Evolutionary conservation across 345 rosid species (phyloP).

Genomic region (Camelina hispida): DNA sequence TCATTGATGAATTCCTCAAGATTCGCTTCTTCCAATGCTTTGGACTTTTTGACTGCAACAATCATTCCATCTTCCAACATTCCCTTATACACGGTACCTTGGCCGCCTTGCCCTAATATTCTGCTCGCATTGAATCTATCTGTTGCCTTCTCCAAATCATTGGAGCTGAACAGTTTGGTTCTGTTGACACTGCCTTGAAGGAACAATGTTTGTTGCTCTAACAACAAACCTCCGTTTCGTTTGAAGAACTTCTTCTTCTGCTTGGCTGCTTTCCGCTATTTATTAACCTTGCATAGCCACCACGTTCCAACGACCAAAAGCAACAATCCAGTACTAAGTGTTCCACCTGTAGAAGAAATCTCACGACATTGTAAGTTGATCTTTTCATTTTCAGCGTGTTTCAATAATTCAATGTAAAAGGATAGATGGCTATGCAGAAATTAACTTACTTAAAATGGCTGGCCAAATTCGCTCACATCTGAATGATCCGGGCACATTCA

Average conservation of each 20-base stretch:
- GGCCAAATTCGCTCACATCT: conserved; percentile 35
- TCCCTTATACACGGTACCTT: conserved; percentile 51
- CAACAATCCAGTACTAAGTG: conserved; percentile 19
- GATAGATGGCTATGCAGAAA: not conserved
- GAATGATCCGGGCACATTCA: conserved; percentile 1
- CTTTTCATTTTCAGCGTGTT: not conserved
- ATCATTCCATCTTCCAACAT: conserved; percentile 38
- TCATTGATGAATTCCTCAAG: conserved; percentile 57
- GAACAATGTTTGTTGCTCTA: conserved; percentile 39
- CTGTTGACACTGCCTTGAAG: conserved; percentile 32
- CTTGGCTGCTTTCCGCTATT: conserved; percentile 6
- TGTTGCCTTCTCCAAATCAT: conserved; percentile 36
- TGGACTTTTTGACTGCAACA: conserved; percentile 55
- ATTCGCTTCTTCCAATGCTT: conserved; percentile 45
- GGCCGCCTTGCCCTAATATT: conserved; percentile 36
- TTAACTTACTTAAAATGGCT: conserved; percentile 24
- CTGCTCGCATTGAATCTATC: conserved; percentile 9
- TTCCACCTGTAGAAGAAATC: conserved; percentile 21
- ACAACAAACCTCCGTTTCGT: conserved; percentile 47
- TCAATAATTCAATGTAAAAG: not conserved
- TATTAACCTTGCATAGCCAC: conserved; percentile 14
- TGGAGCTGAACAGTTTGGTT: conserved; percentile 34
- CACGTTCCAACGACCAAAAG: conserved; percentile 12
- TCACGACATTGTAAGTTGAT: not conserved
- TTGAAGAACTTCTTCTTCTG: conserved; percentile 39